phyloP scores from a whole-genome alignment of 2,329 filamentous ascomycete species.

The Escovopsis weberi region DNA sequence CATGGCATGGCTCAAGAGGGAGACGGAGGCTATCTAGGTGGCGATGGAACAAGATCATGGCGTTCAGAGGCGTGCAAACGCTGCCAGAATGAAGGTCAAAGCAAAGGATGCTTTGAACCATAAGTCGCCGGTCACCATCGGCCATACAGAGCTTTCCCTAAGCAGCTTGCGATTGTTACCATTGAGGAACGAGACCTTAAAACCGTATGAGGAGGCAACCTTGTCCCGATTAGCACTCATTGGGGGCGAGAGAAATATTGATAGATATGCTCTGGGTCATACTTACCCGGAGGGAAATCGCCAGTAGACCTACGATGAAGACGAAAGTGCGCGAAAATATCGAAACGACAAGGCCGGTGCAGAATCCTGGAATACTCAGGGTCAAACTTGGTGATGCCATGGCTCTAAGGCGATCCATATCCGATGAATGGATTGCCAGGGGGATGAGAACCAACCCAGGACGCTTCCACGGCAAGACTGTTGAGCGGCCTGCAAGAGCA shows the following conservation, averaged over 20 bases:
- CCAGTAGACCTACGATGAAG: slow-evolving; percentile 48
- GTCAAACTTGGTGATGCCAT: neutral
- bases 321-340: slow-evolving; percentile 59
- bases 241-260: slow-evolving; percentile 1
- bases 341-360: slow-evolving; percentile 49
- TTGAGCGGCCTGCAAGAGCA: slow-evolving; percentile 22
- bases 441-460: slow-evolving; percentile 22
- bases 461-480: slow-evolving; percentile 42
- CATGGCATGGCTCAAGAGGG: slow-evolving; percentile 68
- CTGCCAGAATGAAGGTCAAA: slow-evolving; percentile 55
- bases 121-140: slow-evolving; percentile 40
- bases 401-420: neutral
- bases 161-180: slow-evolving; percentile 21
- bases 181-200: slow-evolving; percentile 24
- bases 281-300: slow-evolving; percentile 48
- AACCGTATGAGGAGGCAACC: slow-evolving; percentile 29
- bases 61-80: slow-evolving; percentile 29
- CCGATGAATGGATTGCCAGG: neutral
- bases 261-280: neutral
- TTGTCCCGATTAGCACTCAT: slow-evolving; percentile 10
- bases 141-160: slow-evolving; percentile 26
- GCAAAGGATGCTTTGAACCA: slow-evolving; percentile 57
- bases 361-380: slow-evolving; percentile 32
- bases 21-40: slow-evolving; percentile 51
- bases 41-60: neutral